Percentiles rank a stretch among this genome's conserved stretches.
These are phyloP conservation scores for Penicillium simplicissimum DNA, from an alignment of 495 filamentous ascomycete genomes.

Conservation along the genomic window DNA sequence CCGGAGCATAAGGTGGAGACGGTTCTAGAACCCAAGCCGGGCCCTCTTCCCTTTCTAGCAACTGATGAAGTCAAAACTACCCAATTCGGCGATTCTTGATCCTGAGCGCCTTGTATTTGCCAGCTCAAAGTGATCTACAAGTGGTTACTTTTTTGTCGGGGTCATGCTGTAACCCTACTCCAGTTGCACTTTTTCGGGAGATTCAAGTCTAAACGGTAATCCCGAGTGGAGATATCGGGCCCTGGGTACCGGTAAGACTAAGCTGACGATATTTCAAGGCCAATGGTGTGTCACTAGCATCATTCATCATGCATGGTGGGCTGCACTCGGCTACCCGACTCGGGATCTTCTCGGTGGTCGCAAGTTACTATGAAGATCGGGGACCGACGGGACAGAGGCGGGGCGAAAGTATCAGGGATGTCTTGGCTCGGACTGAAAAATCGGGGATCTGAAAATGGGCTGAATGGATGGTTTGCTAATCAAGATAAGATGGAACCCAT, in stretches of 20 bases:
- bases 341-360: conserved; percentile 16
- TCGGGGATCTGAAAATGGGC: not conserved
- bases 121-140: not conserved
- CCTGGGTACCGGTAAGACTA: no score
- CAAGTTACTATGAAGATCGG: conserved; percentile 7
- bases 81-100: not conserved
- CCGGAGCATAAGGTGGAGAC: conserved; percentile 1
- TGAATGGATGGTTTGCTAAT: not conserved
- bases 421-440: conserved; percentile 7
- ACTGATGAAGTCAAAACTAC: conserved; percentile 3
- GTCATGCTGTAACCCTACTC: not conserved
- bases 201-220: not conserved
- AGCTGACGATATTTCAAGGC: conserved; percentile 1
- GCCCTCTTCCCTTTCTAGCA: not conserved
- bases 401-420: not conserved
- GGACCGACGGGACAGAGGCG: not conserved
- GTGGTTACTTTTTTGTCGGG: not conserved
- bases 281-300: conserved; percentile 4
- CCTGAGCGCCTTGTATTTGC: not conserved
- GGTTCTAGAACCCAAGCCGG: conserved; percentile 7
- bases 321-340: conserved; percentile 27
- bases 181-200: not conserved
- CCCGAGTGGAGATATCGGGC: conserved; percentile 4
- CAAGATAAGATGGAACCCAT: not conserved
- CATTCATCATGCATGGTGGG: conserved; percentile 6